phyloP scores from a whole-genome alignment of 257 asterid species.

The Cinchona pubescens region DNA sequence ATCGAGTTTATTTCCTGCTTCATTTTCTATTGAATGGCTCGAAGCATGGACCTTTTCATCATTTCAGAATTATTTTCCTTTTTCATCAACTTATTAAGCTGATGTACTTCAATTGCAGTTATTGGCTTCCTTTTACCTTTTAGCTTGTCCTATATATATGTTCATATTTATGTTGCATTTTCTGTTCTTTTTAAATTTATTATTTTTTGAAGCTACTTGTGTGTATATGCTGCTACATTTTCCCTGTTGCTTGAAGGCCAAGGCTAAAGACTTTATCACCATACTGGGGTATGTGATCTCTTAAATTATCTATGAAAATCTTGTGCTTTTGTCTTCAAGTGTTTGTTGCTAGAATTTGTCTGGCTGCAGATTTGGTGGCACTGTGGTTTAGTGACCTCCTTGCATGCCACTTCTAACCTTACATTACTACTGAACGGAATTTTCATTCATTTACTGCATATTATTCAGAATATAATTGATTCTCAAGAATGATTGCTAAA shows the following conservation, averaged over 20 bases:
- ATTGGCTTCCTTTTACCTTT: background rate
- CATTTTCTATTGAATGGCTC: background rate
- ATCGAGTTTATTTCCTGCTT: background rate
- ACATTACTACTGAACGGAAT: background rate
- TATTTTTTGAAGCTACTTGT: background rate
- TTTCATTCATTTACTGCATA: background rate
- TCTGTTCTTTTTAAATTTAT: background rate
- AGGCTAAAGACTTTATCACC: background rate
- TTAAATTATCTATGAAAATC: background rate
- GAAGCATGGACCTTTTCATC: background rate
- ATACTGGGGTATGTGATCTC: background rate
- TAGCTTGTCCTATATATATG: background rate
- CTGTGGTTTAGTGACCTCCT: background rate
- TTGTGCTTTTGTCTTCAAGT: background rate
- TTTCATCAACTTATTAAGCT: background rate
- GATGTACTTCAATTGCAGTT: background rate
- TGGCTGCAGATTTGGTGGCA: slow-evolving; percentile 2
- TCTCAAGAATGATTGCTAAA: background rate
- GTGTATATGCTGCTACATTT: background rate
- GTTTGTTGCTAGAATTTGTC: background rate
- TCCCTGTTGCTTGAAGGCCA: background rate
- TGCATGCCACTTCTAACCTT: background rate
- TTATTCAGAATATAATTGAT: background rate
- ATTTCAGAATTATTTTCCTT: background rate
- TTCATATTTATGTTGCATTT: background rate